Conservation (phyloP, 495 filamentous ascomycete genomes). For the Stereocaulon alpinum region DNA sequence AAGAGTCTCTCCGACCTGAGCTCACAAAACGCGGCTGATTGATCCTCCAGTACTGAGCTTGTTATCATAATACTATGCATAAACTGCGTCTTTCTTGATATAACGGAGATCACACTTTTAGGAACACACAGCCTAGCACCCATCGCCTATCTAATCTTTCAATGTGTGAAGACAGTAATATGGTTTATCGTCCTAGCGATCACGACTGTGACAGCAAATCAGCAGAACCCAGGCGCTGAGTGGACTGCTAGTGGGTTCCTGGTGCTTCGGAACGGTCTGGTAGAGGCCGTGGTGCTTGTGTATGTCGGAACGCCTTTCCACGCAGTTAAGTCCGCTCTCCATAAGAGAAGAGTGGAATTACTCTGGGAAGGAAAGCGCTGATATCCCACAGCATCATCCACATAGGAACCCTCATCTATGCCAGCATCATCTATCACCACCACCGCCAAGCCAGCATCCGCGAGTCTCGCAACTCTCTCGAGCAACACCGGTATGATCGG, state of each 20-base stretch:
- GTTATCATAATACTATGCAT: slow-evolving; percentile 17
- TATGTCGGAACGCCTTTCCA: slow-evolving; percentile 4
- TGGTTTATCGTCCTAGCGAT: slow-evolving; percentile 24
- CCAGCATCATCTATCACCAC: slow-evolving; percentile 28
- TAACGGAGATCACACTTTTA: slow-evolving; percentile 27
- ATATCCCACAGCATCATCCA: slow-evolving; percentile 20
- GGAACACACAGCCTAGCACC: slow-evolving; percentile 24
- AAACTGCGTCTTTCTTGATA: slow-evolving; percentile 22
- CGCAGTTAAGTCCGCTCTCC: neutral
- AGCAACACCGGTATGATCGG: neutral
- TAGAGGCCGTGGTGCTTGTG: slow-evolving; percentile 17
- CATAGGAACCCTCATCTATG: slow-evolving; percentile 28
- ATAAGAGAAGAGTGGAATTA: neutral
- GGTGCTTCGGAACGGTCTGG: slow-evolving; percentile 2
- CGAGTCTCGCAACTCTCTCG: neutral
- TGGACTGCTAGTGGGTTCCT: neutral
- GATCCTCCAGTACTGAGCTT: slow-evolving; percentile 7
- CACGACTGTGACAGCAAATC: slow-evolving; percentile 13
- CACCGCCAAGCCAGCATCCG: slow-evolving; percentile 15
- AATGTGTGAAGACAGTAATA: slow-evolving; percentile 23
- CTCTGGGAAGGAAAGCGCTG: neutral
- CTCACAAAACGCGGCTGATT: neutral
- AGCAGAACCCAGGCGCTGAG: neutral
- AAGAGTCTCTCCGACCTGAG: neutral
- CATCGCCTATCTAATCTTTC: slow-evolving; percentile 24